A percentile compares a stretch with the other conserved stretches of the same genome.
phyloP scores from a whole-genome alignment of 495 filamentous ascomycete genomes.

The Umbilicaria muhlenbergii region DNA sequence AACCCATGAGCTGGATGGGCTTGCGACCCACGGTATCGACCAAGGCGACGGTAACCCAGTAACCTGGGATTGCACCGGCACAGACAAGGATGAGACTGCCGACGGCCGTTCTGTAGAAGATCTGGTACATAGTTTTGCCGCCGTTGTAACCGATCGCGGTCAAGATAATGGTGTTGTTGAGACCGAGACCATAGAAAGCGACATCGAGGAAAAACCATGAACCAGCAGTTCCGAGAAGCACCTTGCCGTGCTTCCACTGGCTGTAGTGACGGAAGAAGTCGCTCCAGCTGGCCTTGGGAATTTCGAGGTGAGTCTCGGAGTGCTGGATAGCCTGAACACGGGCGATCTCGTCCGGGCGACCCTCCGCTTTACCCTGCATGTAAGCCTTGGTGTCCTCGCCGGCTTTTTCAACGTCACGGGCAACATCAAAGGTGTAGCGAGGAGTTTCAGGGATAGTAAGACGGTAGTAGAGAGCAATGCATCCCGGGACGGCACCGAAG shows the following conservation, averaged over 20 bases:
- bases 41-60: constrained; percentile 57
- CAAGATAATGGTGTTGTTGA: constrained; percentile 60
- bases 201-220: constrained; percentile 71
- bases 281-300: constrained; percentile 45
- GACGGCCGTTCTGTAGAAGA: constrained; percentile 52
- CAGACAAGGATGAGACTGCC: constrained; percentile 62
- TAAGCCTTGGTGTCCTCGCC: constrained; percentile 50
- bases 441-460: constrained; percentile 78
- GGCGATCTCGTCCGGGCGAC: constrained; percentile 44
- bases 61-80: constrained; percentile 62
- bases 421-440: constrained; percentile 73
- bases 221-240: constrained; percentile 60
- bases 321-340: constrained; percentile 34
- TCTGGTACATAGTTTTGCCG: constrained; percentile 40
- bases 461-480: constrained; percentile 67
- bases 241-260: constrained; percentile 49
- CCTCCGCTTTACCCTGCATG: constrained; percentile 38
- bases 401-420: constrained; percentile 54
- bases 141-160: constrained; percentile 50
- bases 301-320: constrained; percentile 26
- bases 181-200: constrained; percentile 49
- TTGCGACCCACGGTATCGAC: constrained; percentile 64
- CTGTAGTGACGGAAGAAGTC: constrained; percentile 51
- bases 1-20: constrained; percentile 65
- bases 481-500: constrained; percentile 63